These are phyloP conservation scores for Oryza officinalis DNA, from an alignment of 176 grass and related monocot genomes.

Conservation along the genomic window DNA sequence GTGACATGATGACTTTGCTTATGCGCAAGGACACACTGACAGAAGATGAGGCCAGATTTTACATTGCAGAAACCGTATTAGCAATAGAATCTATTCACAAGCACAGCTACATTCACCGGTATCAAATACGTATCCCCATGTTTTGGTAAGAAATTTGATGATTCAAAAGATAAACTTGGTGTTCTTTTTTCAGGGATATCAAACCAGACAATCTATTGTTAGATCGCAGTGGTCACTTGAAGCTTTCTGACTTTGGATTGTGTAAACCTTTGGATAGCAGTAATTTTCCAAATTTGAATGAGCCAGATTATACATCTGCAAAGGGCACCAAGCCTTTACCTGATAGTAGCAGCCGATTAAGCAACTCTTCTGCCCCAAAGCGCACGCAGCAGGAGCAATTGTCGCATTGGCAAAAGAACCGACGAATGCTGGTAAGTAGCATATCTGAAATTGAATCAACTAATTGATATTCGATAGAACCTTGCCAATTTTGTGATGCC, in stretches of 20 bases:
- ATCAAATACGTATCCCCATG: slow-evolving; percentile 24
- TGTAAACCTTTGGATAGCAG: slow-evolving; percentile 98
- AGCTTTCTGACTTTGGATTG: slow-evolving; percentile 97
- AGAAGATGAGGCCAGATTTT: slow-evolving; percentile 93
- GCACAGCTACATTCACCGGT: slow-evolving; percentile 97
- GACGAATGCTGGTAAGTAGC: slow-evolving; percentile 78
- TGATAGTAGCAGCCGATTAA: slow-evolving; percentile 61
- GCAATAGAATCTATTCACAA: slow-evolving; percentile 98
- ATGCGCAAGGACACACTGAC: slow-evolving; percentile 95
- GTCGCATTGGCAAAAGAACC: slow-evolving; percentile 98
- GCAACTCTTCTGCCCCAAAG: slow-evolving; percentile 61
- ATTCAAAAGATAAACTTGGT: slow-evolving; percentile 30
- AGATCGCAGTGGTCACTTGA: slow-evolving; percentile 85
- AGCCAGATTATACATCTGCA: slow-evolving; percentile 70
- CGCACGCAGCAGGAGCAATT: slow-evolving; percentile 96
- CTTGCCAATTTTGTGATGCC: slow-evolving; percentile 13
- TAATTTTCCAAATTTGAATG: slow-evolving; percentile 90
- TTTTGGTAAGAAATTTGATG: background rate
- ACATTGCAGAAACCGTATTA: slow-evolving; percentile 94
- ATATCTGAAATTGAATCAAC: slow-evolving; percentile 26
- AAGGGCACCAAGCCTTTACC: slow-evolving; percentile 60
- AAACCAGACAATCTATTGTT: slow-evolving; percentile 97
- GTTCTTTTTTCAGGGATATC: slow-evolving; percentile 76
- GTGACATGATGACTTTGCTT: slow-evolving; percentile 99
- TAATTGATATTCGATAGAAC: background rate